Percentiles rank a stretch among this genome's conserved stretches.
phyloP scores from a whole-genome alignment of 164 flowering plant species.

The Warburgia ugandensis region DNA sequence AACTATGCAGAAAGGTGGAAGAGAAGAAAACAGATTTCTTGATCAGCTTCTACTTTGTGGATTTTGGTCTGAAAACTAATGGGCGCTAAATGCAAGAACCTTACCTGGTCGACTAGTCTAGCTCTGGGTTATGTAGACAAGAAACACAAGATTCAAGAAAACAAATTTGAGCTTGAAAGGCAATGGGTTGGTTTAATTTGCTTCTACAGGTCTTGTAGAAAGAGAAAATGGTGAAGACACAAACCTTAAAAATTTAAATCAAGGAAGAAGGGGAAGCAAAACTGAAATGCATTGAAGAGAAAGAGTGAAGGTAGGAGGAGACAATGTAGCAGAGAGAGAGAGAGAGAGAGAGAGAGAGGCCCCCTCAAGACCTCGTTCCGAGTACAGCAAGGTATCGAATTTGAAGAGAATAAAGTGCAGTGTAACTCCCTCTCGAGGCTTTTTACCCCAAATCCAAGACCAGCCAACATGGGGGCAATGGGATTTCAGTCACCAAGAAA shows the following conservation, averaged over 20 bases:
- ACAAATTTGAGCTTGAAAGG: too few relatives aligned
- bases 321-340: constrained; percentile 20
- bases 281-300: constrained; percentile 29
- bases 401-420: constrained; percentile 86
- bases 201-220: too few relatives aligned
- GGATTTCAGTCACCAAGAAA: constrained; percentile 16
- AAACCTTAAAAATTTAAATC: constrained; percentile 11
- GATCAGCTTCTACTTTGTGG: too few relatives aligned
- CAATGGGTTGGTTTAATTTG: too few relatives aligned
- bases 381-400: constrained; percentile 62
- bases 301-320: constrained; percentile 12
- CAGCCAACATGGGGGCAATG: constrained; percentile 20
- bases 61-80: too few relatives aligned
- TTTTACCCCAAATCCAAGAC: constrained; percentile 42
- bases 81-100: too few relatives aligned
- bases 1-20: too few relatives aligned
- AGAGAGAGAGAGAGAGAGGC: constrained; percentile 24
- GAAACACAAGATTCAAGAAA: constrained; percentile 7
- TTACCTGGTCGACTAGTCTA: too few relatives aligned
- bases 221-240: not conserved
- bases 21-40: too few relatives aligned
- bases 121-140: not conserved
- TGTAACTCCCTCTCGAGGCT: constrained; percentile 17
- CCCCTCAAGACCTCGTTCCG: constrained; percentile 50
- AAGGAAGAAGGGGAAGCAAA: constrained; percentile 13